phyloP scores from a whole-genome alignment of 305 asterid genomes.

The Rubia tinctorum region DNA sequence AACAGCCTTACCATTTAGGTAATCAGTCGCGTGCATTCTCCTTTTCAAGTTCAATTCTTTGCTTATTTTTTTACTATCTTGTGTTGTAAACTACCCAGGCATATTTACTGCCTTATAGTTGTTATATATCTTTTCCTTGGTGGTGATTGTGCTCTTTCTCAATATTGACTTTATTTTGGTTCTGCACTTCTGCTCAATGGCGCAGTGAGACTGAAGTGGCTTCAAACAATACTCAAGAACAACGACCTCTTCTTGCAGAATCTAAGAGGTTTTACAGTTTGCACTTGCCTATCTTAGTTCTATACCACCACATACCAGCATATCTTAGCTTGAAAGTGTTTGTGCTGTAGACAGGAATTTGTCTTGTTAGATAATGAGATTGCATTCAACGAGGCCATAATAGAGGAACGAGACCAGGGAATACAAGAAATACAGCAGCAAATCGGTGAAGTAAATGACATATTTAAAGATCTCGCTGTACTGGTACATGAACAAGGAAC shows the following conservation, averaged over 20 bases:
- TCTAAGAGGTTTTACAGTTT: conserved; percentile 57
- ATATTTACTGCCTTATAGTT: background rate
- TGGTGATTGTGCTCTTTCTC: background rate
- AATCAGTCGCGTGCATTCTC: background rate
- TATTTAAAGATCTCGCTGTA: conserved; percentile 90
- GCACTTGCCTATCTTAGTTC: background rate
- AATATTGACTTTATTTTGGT: background rate
- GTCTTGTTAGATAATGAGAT: conserved; percentile 85
- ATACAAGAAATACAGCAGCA: conserved; percentile 91
- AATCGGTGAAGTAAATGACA: conserved; percentile 93
- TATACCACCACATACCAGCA: background rate
- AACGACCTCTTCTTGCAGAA: conserved; percentile 59
- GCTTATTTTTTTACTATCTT: background rate
- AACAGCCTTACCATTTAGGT: conserved; percentile 62
- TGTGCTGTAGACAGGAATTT: conserved; percentile 69
- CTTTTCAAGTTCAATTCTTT: background rate
- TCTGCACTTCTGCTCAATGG: conserved; percentile 29
- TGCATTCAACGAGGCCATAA: conserved; percentile 79
- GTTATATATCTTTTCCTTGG: background rate
- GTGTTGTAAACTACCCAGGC: background rate
- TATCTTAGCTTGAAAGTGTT: conserved; percentile 22
- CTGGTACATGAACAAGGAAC: conserved; percentile 92
- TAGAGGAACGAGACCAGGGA: conserved; percentile 93
- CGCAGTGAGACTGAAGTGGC: conserved; percentile 49
- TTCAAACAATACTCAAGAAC: conserved; percentile 51